Conservation (phyloP, 208 protist genomes). For the Balamuthia mandrillaris region DNA sequence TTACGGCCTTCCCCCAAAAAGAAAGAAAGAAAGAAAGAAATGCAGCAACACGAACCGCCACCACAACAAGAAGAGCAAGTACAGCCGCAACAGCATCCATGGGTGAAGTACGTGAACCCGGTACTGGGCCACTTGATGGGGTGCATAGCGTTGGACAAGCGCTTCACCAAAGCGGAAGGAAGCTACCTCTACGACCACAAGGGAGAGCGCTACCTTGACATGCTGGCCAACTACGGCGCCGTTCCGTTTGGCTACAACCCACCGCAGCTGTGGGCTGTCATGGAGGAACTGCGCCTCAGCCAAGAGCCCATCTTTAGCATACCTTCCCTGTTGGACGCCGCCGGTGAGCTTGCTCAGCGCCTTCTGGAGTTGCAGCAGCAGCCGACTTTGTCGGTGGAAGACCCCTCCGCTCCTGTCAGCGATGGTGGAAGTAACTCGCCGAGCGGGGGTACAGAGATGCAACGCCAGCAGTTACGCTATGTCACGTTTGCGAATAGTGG, state of each 20-base stretch:
- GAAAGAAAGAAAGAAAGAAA: too few relatives aligned
- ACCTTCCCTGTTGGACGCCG: neutral
- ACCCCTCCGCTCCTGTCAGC: neutral
- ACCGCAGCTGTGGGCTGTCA: neutral
- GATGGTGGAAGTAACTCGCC: too few relatives aligned
- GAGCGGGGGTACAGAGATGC: too few relatives aligned
- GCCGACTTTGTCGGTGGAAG: neutral
- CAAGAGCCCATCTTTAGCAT: constrained; percentile 19
- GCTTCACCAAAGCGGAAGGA: neutral
- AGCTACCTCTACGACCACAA: neutral
- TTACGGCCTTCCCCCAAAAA: too few relatives aligned
- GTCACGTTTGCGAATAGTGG: constrained; percentile 26
- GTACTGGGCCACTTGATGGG: neutral
- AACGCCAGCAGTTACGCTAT: neutral
- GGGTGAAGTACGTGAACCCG: constrained; percentile 10
- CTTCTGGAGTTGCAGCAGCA: neutral
- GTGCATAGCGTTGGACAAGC: neutral
- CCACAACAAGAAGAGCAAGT: too few relatives aligned
- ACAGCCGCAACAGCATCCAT: too few relatives aligned
- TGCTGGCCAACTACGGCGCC: neutral
- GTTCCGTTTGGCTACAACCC: constrained; percentile 16
- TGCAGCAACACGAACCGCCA: too few relatives aligned
- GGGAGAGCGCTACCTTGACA: neutral
- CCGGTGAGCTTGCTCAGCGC: neutral
- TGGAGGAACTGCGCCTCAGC: neutral